These are phyloP conservation scores for Fusarium albidum DNA, from an alignment of 2,329 filamentous ascomycete genomes.

Conservation along the genomic window DNA sequence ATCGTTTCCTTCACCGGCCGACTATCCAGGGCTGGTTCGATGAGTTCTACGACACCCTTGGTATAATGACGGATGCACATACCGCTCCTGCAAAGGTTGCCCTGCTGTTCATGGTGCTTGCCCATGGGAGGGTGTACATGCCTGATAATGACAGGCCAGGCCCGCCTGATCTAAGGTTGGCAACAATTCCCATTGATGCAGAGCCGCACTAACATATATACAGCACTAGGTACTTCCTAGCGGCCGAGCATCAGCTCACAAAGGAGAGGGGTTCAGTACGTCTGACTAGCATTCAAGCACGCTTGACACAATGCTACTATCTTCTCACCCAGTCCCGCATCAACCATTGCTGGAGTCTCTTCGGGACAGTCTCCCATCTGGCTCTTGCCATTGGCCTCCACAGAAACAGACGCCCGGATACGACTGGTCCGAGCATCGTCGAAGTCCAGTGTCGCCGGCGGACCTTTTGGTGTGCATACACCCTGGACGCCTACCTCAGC, in stretches of 20 bases:
- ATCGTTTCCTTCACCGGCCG: conserved; percentile 62
- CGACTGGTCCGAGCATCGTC: conserved; percentile 24
- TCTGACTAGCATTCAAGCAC: conserved; percentile 51
- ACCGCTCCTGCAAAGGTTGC: conserved; percentile 47
- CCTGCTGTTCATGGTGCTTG: conserved; percentile 59
- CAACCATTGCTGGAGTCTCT: conserved; percentile 57
- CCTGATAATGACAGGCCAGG: conserved; percentile 37
- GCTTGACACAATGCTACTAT: conserved; percentile 53
- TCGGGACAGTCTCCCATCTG: conserved; percentile 52
- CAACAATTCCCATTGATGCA: rapidly evolving
- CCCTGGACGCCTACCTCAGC: conserved; percentile 36
- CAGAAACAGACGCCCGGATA: conserved; percentile 23
- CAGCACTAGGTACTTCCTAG: conserved; percentile 37
- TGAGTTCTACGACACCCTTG: conserved; percentile 48
- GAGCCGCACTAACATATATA: neutral
- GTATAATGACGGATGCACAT: conserved; percentile 36
- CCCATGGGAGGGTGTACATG: conserved; percentile 56
- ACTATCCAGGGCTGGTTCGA: conserved; percentile 58
- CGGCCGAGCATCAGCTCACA: conserved; percentile 48
- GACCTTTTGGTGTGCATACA: conserved; percentile 40
- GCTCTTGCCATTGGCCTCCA: conserved; percentile 46
- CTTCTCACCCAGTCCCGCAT: conserved; percentile 54
- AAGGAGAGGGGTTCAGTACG: conserved; percentile 49
- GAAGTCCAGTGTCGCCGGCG: conserved; percentile 35
- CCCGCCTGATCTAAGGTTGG: conserved; percentile 34